Evolutionary conservation across 225 moss, liverwort and hornwort species (phyloP), one percentile per base, ranked within the genome.

Genomic region (Sphagnum contortum): DNA sequence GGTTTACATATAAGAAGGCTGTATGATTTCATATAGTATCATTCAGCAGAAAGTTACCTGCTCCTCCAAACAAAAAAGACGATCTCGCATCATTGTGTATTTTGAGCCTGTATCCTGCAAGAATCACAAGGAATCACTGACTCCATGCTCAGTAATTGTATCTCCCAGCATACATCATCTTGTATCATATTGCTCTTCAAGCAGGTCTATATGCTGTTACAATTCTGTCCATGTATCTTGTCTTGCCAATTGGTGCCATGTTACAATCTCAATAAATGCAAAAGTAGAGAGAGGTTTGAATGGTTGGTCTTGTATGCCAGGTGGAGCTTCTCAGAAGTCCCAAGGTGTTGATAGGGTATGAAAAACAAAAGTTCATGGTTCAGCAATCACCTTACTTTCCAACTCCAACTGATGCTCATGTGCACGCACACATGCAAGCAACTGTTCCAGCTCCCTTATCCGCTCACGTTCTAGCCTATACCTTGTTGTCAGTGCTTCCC

Each of bases 401-500:
- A 89, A 80, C 70, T 92, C 82, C 45, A 89, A 59, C 64, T 83
- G 89, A 57, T 80, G 89, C 72, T 89, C 89, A 64, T 89, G 87
- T 57, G 79, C 75, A 74, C 89, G 80, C 57, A 92, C 69, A 48
- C 84, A 89, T 8, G 87, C 84, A 63, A 92, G 73, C 49, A 92
- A 68, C 46, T 87, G 87, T 72, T 92, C 89, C 74, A 92, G 75
- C 69, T 87, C 89, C 60, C 72, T 79, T 13, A 87, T 84, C 77
- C 91, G 80, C 58, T 92, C 84, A 78, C 87, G 89, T 76, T 92
- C 91, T 65, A 79, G 68, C 62, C 65, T 79, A 70, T 65, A 81
- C 52, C 73, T 77, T 73, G 89, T 70, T 74, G 87, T 70, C 57
- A 89, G 64, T 44, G 75, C 73, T 65, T 89, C 91, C 49, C 73